Evolutionary conservation across 2,329 filamentous ascomycete species (phyloP), one percentile per base, ranked within the genome.

Genomic region (Metarhizium anisopliae): DNA sequence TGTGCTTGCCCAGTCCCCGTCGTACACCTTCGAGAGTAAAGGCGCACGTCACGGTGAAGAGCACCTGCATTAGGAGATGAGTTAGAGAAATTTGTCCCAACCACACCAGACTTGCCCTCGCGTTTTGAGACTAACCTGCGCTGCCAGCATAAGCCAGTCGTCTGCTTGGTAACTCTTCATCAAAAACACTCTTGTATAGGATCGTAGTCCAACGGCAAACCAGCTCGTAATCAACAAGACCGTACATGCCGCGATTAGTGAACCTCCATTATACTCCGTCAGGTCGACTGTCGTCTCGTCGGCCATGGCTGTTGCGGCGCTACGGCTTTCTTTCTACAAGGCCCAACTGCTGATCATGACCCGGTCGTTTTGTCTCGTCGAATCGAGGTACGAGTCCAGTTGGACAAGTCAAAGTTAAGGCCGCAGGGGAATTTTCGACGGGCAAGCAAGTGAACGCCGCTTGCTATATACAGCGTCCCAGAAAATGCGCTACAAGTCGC

Each of bases 61-160:
- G 69, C 13, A 65, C 52, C 75, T 79, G 51, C 30, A 56, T 4
- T 25, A n/a, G 38, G 14, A 13, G 2, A 3, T 14, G 35, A 18
- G 38, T 35, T 35, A 35, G 32, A 7, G 10, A 7, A 35, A 1
- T 35, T 35, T 35, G 32, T 35, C 10, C 32, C 32, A 35, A 11
- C 32, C 10, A 35, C 32, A 35, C 32, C 6, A 35, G 4, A 10
- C 10, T 30, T 6, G 38, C 14, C 14, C 6, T 38, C 49, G 16
- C 11, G 20, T 14, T n/a, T 30, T 30, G 25, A 16, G 14, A 53
- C 55, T 7, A 65, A 79, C 76, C 68, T 77, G 77, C 35, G 73
- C 72, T 56, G 73, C 61, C 47, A 80, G 59, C 77, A 81, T 80
- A 59, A 80, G 67, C 76, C 77, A 80, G 67, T 81, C 78, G 64